These are phyloP conservation scores for Podospora didyma DNA, from an alignment of 495 filamentous ascomycete species.

Conservation along the genomic window DNA sequence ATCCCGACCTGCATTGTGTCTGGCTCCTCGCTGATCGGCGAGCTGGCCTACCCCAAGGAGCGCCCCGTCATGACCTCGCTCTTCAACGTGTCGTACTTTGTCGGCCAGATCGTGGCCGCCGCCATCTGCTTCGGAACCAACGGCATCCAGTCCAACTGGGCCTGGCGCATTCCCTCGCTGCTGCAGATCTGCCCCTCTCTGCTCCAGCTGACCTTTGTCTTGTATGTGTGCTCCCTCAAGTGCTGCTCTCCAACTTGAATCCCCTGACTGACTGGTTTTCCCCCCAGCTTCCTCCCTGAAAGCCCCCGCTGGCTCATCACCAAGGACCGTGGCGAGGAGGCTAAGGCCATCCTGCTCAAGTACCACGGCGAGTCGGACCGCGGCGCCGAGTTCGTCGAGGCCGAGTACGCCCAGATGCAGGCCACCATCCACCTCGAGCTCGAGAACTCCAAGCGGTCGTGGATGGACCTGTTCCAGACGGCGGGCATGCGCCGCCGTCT, in stretches of 20 bases:
- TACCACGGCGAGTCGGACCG: slow-evolving; percentile 60
- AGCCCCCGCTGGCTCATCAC: slow-evolving; percentile 57
- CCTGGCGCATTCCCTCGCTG: slow-evolving; percentile 62
- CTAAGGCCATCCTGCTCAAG: slow-evolving; percentile 51
- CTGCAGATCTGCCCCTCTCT: slow-evolving; percentile 54
- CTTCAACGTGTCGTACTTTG: slow-evolving; percentile 63
- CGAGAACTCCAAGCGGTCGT: slow-evolving; percentile 49
- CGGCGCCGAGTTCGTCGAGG: slow-evolving; percentile 52
- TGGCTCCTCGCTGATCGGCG: slow-evolving; percentile 60
- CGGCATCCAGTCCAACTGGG: slow-evolving; percentile 52
- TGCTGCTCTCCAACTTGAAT: no score
- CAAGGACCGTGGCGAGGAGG: slow-evolving; percentile 57
- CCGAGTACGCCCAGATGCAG: slow-evolving; percentile 60
- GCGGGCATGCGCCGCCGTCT: slow-evolving; percentile 54
- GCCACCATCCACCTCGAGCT: slow-evolving; percentile 54
- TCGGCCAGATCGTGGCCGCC: slow-evolving; percentile 60
- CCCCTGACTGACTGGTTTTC: no score
- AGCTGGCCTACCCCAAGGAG: slow-evolving; percentile 64
- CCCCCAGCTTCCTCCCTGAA: slow-evolving; percentile 56
- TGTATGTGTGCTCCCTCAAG: no score
- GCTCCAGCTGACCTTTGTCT: slow-evolving; percentile 52
- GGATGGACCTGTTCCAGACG: slow-evolving; percentile 52
- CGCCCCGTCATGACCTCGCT: slow-evolving; percentile 62
- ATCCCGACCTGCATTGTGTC: slow-evolving; percentile 63
- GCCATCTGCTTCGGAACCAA: slow-evolving; percentile 58